Evolutionary conservation across 495 filamentous ascomycete genomes (phyloP).

Genomic region (Tuber umbilicatum): DNA sequence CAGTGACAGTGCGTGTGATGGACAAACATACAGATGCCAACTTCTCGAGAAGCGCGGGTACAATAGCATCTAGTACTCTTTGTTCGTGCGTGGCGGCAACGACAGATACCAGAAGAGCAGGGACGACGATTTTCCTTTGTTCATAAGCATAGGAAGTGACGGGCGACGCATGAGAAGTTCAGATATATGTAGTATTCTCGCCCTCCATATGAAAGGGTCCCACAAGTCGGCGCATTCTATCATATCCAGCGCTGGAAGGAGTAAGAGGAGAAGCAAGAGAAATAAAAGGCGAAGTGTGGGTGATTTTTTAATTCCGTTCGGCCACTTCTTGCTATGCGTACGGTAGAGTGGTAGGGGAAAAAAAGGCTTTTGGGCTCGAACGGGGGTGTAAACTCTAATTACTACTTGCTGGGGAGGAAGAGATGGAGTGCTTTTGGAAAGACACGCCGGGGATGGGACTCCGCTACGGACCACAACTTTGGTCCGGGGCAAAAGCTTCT

Average conservation of each 20-base stretch:
- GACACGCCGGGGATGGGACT: neutral
- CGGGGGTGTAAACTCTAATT: neutral
- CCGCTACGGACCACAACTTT: neutral
- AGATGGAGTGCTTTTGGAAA: neutral
- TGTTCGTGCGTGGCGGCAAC: constrained; percentile 26
- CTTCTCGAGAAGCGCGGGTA: constrained; percentile 17
- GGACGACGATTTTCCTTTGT: constrained; percentile 30
- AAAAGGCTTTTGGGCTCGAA: neutral
- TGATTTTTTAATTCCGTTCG: neutral
- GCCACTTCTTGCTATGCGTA: neutral
- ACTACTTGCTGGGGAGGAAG: neutral
- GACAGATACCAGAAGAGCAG: constrained; percentile 24
- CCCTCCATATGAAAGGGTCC: neutral
- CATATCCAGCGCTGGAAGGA: neutral
- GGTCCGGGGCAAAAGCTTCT: neutral
- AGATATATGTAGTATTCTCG: neutral
- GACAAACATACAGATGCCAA: constrained; percentile 30
- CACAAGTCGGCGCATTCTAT: neutral
- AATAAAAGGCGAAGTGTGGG: neutral
- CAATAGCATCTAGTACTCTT: constrained; percentile 27
- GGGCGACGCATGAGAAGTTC: neutral
- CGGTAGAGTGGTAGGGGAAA: neutral
- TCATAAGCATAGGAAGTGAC: constrained; percentile 14
- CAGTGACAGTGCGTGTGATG: constrained; percentile 17
- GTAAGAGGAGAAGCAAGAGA: neutral